Percentiles rank a stretch among this genome's conserved stretches.
Evolutionary conservation across 352 stramenopile species (phyloP).

Genomic region (Phytophthora lateralis): DNA sequence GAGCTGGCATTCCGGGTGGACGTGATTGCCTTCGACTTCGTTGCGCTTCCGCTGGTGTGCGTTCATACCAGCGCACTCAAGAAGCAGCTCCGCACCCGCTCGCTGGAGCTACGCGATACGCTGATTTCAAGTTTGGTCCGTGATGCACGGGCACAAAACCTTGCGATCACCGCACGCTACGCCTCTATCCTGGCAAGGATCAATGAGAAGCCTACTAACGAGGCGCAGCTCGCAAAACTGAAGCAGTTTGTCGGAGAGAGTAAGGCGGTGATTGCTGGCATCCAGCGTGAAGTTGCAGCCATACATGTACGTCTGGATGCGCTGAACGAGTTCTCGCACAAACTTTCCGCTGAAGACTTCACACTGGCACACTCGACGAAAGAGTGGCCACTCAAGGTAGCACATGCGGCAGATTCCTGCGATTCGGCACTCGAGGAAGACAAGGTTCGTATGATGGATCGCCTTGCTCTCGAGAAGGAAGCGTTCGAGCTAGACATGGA

Average conservation of each 20-base stretch:
- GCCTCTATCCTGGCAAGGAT: slow-evolving; percentile 89
- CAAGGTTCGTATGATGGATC: slow-evolving; percentile 95
- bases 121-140: slow-evolving; percentile 85
- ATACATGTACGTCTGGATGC: slow-evolving; percentile 79
- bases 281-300: slow-evolving; percentile 75
- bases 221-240: slow-evolving; percentile 90
- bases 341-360: slow-evolving; percentile 90
- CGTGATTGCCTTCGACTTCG: slow-evolving; percentile 69
- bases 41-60: slow-evolving; percentile 82
- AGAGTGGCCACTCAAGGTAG: slow-evolving; percentile 85
- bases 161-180: slow-evolving; percentile 90
- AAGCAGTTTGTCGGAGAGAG: slow-evolving; percentile 89
- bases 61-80: slow-evolving; percentile 76
- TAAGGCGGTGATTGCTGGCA: slow-evolving; percentile 75
- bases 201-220: slow-evolving; percentile 92
- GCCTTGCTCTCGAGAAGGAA: slow-evolving; percentile 91
- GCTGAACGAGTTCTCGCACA: slow-evolving; percentile 86
- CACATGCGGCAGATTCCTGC: slow-evolving; percentile 80
- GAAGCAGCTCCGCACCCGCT: slow-evolving; percentile 66
- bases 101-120: slow-evolving; percentile 72
- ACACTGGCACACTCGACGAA: slow-evolving; percentile 90
- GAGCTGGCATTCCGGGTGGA: slow-evolving; percentile 65
- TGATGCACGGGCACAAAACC: slow-evolving; percentile 81
- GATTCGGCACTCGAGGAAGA: slow-evolving; percentile 91
- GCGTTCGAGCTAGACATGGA: slow-evolving; percentile 86